Base-by-base conservation (phyloP, 805 yeast species). In the Yarrowia deformans region DNA sequence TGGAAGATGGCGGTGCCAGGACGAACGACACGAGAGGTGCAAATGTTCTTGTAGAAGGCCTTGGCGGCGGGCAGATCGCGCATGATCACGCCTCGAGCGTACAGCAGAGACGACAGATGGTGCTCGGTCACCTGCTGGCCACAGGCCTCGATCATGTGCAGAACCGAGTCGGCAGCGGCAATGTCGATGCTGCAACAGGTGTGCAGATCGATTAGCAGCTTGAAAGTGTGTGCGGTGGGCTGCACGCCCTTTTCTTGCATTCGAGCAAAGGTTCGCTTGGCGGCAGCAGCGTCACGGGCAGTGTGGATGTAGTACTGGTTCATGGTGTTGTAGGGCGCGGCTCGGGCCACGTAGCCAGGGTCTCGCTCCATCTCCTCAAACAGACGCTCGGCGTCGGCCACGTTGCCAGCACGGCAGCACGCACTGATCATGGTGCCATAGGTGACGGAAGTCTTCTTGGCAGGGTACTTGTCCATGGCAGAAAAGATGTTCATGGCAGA, bases 221-320 rank as follows among this genome's bases (percentile, higher is more conserved):
- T 77, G 73, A 81, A 82, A n/a, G 83, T 79, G 61, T 74, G 78
- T 1, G 81, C 72, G 2, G 81, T 75, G 5, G 81, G 81, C 43
- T 71, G 64, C 8, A 78, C 70, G 9, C 77, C 76, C 3, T 73
- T 55, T 6, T 70, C 50, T 8, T 69, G 48, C 69, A 81, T 73
- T 72, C 74, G 72, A 8, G 71, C 71, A 54, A 77, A 79, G 43
- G 76, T 73, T 7, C 74, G 69, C 46, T 78, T 70, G 2, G 82
- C 82, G 6, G 73, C 71, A 13, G 70, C 71, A 13, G 79, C 74
- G 69, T 81, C 79, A 9, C 72, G 69, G 58, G 73, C 72, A 23
- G 73, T 73, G 52, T 75, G 76, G 13, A 81, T 78, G 70, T 77
- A 81, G 69, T 74, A 79, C 71, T 79, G 80, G 71, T 81, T 73